Conservation (phyloP, 345 rosid genomes). For the Clarkia xantiana region DNA sequence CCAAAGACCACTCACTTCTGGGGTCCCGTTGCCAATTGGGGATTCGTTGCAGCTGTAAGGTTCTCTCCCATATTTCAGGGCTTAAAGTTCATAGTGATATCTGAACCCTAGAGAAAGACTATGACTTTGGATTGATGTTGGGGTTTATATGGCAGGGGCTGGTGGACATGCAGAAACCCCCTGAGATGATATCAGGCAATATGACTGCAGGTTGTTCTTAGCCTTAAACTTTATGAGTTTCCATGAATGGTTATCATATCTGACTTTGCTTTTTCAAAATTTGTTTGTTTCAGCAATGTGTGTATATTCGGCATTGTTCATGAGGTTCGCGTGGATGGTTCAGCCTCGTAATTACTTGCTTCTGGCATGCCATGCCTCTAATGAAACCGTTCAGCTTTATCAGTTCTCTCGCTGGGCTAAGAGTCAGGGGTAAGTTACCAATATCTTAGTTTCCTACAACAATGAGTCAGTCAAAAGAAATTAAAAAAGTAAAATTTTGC, state of each 20-base stretch:
- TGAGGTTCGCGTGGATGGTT: conserved; percentile 8
- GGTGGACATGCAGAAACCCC: conserved; percentile 87
- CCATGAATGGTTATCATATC: neutral
- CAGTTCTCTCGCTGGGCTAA: conserved; percentile 82
- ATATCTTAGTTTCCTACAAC: too few relatives aligned
- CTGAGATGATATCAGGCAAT: conserved; percentile 82
- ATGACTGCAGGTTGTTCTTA: conserved; percentile 49
- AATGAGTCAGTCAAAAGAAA: too few relatives aligned
- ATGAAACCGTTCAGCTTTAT: conserved; percentile 90
- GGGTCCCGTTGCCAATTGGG: conserved; percentile 92
- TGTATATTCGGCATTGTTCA: conserved; percentile 14
- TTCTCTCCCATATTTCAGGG: conserved; percentile 9
- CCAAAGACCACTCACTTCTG: conserved; percentile 84
- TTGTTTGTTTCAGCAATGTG: conserved; percentile 19
- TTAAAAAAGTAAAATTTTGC: too few relatives aligned
- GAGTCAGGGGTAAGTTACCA: conserved; percentile 36
- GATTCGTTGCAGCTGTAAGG: conserved; percentile 66
- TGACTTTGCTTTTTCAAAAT: neutral
- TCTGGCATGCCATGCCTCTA: conserved; percentile 89
- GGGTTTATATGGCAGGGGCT: conserved; percentile 40
- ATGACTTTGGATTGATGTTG: neutral
- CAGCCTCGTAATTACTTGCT: conserved; percentile 36
- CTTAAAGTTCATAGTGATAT: neutral
- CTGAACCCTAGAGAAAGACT: too few relatives aligned
- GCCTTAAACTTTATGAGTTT: neutral